Base-by-base conservation (phyloP, 139 green algal genomes). In the Ettlia oleoabundans region DNA sequence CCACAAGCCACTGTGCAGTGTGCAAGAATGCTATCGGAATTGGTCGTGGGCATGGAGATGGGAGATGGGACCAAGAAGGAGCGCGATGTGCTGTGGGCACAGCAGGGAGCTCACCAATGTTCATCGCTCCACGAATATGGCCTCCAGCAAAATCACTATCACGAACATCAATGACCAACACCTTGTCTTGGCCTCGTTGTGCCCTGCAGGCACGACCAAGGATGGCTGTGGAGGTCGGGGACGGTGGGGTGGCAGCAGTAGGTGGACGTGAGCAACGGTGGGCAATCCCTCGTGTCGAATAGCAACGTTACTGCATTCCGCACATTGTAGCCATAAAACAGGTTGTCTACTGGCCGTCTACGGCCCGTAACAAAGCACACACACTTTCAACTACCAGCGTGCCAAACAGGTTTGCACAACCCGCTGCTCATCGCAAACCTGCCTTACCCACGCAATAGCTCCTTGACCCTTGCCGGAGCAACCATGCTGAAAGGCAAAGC, bases 111-210 rank as follows among this genome's bases (percentile, higher is more conserved):
- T 63, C 51, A 79, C 72, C 24, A 3, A 77, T 42, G 51, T 83
- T 74, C 9, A 62, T 5, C 2, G 63, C 65, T 15, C 78, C 78
- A 51, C n/a, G n/a, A 35, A 83, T 76, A 37, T 83, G 78, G 4
- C 78, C 78, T 18, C 66, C 78, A 30, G 28, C 22, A 41, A 83
- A 77, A 35, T 83, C 78, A 18, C 5, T 19, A 24, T 83, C 78
- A 1, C 78, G 35, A 7, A 83, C 78, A 28, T 83, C 78, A 1
- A 83, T 10, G 2, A 83, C 51, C 2, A 68, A 0, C 26, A 77
- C 26, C 61, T 74, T 82, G 47, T 28, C 42, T 5, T 28, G 9
- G 7, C 71, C 75, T 0, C 38, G 6, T 58, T 81, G 75, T 13
- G 62, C 47, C 15, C 52, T 43, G 42, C 30, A 51, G 65, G 37